These are phyloP conservation scores for Lecanicillium sp. DNA, from an alignment of 2,329 filamentous ascomycete genomes.

Conservation along the genomic window DNA sequence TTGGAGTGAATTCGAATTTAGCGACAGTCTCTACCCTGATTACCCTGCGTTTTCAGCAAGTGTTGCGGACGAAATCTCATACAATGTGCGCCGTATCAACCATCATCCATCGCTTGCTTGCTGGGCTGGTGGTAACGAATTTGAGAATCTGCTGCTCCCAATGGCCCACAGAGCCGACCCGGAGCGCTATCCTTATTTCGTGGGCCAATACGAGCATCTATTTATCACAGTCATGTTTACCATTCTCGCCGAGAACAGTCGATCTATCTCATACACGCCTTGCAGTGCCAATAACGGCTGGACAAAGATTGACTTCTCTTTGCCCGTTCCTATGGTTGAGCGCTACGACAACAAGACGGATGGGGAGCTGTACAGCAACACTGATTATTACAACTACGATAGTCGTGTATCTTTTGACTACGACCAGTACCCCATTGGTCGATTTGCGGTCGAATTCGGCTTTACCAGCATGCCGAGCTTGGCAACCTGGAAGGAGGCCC, in stretches of 20 bases:
- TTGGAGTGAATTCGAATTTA: conserved; percentile 60
- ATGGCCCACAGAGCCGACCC: not conserved
- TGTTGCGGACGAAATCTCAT: conserved; percentile 48
- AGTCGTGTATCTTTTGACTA: not conserved
- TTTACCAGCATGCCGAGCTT: conserved; percentile 14
- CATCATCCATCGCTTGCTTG: conserved; percentile 52
- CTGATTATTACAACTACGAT: conserved; percentile 11
- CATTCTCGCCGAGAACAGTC: conserved; percentile 5
- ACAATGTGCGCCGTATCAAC: conserved; percentile 55
- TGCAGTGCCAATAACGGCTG: conserved; percentile 13
- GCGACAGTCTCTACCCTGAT: conserved; percentile 54
- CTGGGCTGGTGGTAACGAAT: conserved; percentile 53
- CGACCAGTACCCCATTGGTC: conserved; percentile 8
- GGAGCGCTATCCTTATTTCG: not conserved
- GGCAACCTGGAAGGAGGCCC: conserved; percentile 3
- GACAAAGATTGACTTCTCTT: conserved; percentile 7
- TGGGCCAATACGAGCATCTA: conserved; percentile 12
- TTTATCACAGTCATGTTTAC: conserved; percentile 9
- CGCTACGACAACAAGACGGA: conserved; percentile 10
- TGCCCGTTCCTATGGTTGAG: conserved; percentile 11
- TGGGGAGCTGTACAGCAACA: conserved; percentile 6
- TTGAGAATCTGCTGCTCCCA: conserved; percentile 49
- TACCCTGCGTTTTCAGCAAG: conserved; percentile 49
- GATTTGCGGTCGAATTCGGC: conserved; percentile 11
- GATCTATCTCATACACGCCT: conserved; percentile 12